Base-by-base conservation (phyloP, 2,329 filamentous ascomycete genomes). In the Colletotrichum sp. region DNA sequence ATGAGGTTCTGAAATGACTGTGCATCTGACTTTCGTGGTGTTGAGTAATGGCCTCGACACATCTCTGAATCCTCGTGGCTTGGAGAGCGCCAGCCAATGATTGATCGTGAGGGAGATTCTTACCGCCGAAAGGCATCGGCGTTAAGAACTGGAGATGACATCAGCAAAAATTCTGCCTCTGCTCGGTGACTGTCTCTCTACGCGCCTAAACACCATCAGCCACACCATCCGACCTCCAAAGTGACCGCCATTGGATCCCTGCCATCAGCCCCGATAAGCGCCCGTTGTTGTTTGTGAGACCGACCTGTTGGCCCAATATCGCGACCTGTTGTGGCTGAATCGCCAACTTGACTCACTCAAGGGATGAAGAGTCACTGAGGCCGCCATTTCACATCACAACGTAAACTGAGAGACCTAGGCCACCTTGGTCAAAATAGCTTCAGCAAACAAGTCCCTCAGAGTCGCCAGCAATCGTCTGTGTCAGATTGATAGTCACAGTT, bases 91-190 rank as follows among this genome's bases (percentile, higher is more conserved):
- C 18, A 24, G 27, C 57, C 57, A 61, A 61, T 61, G 27, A 5
- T 51, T 21, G 6, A 21, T 61, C 5, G 16, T 27, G 24, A 18
- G 8, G 13, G 3, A 7, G 1, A 31, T 11, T 3, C 1, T 36
- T 55, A 66, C 51, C 24, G 18, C 66, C 66, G 55, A 51, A 0
- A 6, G 0, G 1, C 3, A 3, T 69, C 66, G 58, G 66, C 21
- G 55, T 63, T 69, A 38, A 63, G 8, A 33, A n/a, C n/a, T n/a
- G n/a, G n/a, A n/a, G n/a, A 74, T 67, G 38, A 67, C 36, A 18
- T 72, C 68, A 72, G 72, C 72, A 71, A 63, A 74, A 72, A 34
- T 7, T 63, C 62, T 70, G 61, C 55, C 24, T n/a, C 12, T 24
- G n/a, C 6, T 29, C 31, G 11, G 61, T 70, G 61, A 57, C 59